Evolutionary conservation across 805 yeast genomes (phyloP).

Genomic region (Myxozyma melibiosi): DNA sequence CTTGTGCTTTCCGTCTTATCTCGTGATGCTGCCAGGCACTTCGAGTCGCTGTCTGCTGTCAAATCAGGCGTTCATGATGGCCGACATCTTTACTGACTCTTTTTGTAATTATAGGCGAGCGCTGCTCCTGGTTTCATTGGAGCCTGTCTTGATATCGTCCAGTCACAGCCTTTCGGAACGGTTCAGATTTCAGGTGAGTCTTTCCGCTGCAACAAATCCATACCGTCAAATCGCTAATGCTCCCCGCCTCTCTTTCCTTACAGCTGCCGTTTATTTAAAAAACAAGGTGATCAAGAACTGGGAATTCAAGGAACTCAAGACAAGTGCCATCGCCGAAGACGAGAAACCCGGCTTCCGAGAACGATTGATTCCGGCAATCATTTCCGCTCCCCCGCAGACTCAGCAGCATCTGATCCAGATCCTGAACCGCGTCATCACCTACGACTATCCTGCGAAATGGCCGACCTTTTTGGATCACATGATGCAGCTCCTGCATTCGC

Average conservation of each 20-base stretch:
- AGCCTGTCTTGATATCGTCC: conserved; percentile 77
- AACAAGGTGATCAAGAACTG: conserved; percentile 70
- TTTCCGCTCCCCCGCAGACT: conserved; percentile 48
- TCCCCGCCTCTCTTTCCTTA: conserved; percentile 39
- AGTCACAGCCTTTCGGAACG: conserved; percentile 38
- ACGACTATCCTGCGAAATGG: conserved; percentile 59
- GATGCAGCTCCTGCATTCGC: conserved; percentile 48
- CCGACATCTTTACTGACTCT: neutral
- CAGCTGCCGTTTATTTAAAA: conserved; percentile 83
- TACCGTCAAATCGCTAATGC: conserved; percentile 41
- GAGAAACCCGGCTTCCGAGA: conserved; percentile 77
- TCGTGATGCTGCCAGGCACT: no score
- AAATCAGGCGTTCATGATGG: neutral
- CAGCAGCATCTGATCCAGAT: conserved; percentile 51
- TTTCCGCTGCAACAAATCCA: no score
- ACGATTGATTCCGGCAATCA: conserved; percentile 65
- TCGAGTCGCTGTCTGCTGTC: no score
- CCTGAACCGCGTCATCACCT: conserved; percentile 53
- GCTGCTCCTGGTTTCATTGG: conserved; percentile 71
- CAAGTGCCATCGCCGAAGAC: conserved; percentile 55
- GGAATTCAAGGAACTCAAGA: conserved; percentile 47
- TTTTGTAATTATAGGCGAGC: conserved; percentile 46
- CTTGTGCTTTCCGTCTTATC: neutral
- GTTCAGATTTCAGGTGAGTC: conserved; percentile 32
- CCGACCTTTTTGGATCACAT: conserved; percentile 54